Evolutionary conservation across 331 rosid species (phyloP).

Genomic region (Quercus phellos): DNA sequence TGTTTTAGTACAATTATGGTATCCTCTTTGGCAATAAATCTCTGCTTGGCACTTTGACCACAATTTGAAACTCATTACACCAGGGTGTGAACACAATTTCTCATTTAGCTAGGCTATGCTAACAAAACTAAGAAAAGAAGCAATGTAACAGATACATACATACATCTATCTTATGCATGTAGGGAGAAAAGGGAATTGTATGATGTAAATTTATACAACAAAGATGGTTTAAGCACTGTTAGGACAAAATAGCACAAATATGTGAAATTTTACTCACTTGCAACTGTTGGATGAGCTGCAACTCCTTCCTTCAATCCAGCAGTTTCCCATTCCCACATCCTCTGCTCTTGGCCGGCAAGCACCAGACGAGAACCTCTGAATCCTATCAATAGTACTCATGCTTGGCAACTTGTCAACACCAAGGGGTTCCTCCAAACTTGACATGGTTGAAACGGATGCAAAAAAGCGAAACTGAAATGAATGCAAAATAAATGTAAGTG

Average conservation of each 20-base stretch:
- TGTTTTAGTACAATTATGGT: neutral
- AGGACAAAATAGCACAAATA: neutral
- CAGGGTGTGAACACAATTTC: neutral
- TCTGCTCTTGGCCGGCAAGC: conserved; percentile 74
- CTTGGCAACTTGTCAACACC: conserved; percentile 90
- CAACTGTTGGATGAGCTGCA: conserved; percentile 79
- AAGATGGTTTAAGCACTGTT: neutral
- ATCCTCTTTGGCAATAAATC: neutral
- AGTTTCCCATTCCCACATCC: conserved; percentile 66
- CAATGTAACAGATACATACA: neutral
- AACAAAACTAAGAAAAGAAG: neutral
- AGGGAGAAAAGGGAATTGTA: neutral
- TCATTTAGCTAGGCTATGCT: neutral
- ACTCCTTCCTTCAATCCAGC: conserved; percentile 73
- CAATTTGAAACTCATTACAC: neutral
- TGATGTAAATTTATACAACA: neutral
- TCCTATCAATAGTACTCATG: conserved; percentile 67
- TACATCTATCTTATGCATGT: neutral
- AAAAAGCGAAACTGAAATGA: conserved; percentile 21
- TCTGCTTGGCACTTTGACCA: neutral
- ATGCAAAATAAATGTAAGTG: conserved; percentile 17
- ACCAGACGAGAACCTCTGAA: conserved; percentile 74
- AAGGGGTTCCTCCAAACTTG: conserved; percentile 93
- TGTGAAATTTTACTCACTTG: conserved; percentile 36
- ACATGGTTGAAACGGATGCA: conserved; percentile 50